phyloP scores from a whole-genome alignment of 2,329 filamentous ascomycete genomes.

The Daldinia sp. region DNA sequence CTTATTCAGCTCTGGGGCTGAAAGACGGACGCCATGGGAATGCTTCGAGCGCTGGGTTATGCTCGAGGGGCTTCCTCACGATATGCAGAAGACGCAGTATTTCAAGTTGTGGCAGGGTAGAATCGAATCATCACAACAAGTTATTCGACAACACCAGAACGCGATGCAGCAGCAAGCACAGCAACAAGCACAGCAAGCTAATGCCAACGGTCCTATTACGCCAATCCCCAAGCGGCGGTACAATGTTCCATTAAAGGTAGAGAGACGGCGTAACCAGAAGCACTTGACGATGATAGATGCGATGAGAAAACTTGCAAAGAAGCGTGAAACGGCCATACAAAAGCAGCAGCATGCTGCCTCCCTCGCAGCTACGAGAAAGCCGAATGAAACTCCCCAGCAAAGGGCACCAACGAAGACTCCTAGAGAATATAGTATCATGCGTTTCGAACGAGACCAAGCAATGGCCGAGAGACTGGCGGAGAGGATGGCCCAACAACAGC shows the following conservation, averaged over 20 bases:
- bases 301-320: conserved; percentile 95
- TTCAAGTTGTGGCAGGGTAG: conserved; percentile 79
- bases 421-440: conserved; percentile 88
- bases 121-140: conserved; percentile 70
- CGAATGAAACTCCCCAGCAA: conserved; percentile 71
- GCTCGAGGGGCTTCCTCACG: conserved; percentile 87
- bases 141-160: conserved; percentile 67
- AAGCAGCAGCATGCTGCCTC: conserved; percentile 87
- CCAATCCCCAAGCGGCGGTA: conserved; percentile 72
- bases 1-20: conserved; percentile 83
- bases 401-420: conserved; percentile 76
- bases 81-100: conserved; percentile 96
- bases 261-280: conserved; percentile 86
- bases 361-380: conserved; percentile 84
- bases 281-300: conserved; percentile 91
- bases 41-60: conserved; percentile 98
- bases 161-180: conserved; percentile 54
- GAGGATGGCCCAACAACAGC: conserved; percentile 67
- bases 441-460: conserved; percentile 84
- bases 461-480: conserved; percentile 71
- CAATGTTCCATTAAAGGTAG: conserved; percentile 85
- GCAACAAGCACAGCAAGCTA: conserved; percentile 49
- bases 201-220: conserved; percentile 58
- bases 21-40: conserved; percentile 95
- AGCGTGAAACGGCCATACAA: conserved; percentile 84